phyloP scores from a whole-genome alignment of 2,329 filamentous ascomycete genomes.

The Achaetomium macrosporum region DNA sequence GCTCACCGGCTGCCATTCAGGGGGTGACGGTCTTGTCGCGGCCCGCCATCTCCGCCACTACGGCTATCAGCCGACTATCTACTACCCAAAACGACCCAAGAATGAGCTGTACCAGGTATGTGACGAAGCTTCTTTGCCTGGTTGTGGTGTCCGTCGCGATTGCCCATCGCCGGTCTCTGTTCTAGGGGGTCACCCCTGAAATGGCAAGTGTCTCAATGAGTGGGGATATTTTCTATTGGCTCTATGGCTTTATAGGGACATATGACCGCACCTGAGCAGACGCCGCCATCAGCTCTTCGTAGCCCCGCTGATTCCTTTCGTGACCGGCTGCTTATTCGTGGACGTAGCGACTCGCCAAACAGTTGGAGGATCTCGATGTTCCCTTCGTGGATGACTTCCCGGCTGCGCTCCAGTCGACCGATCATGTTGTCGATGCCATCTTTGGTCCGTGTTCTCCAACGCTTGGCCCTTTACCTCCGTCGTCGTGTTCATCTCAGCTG shows the following conservation, averaged over 20 bases:
- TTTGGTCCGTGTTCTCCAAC: slow-evolving; percentile 55
- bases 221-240: slow-evolving; percentile 2
- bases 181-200: slow-evolving; percentile 1
- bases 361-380: slow-evolving; percentile 75
- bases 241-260: neutral
- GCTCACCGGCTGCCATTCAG: slow-evolving; percentile 43
- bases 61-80: slow-evolving; percentile 81
- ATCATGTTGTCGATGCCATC: slow-evolving; percentile 87
- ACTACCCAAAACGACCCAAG: slow-evolving; percentile 88
- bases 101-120: slow-evolving; percentile 80
- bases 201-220: neutral
- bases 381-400: slow-evolving; percentile 80
- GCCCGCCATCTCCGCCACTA: slow-evolving; percentile 89
- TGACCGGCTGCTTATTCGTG: slow-evolving; percentile 28
- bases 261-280: neutral
- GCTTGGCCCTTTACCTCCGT: slow-evolving; percentile 1
- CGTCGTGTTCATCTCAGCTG: neutral
- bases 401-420: slow-evolving; percentile 57
- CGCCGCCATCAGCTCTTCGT: slow-evolving; percentile 12
- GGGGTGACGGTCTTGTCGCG: slow-evolving; percentile 90
- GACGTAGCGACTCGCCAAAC: slow-evolving; percentile 68
- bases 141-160: neutral
- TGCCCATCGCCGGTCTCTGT: neutral
- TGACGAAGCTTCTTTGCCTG: neutral
- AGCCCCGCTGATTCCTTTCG: slow-evolving; percentile 8